Evolutionary conservation across 805 yeast genomes (phyloP), one percentile per base, ranked within the genome.

Genomic region (Ogataea minuta): DNA sequence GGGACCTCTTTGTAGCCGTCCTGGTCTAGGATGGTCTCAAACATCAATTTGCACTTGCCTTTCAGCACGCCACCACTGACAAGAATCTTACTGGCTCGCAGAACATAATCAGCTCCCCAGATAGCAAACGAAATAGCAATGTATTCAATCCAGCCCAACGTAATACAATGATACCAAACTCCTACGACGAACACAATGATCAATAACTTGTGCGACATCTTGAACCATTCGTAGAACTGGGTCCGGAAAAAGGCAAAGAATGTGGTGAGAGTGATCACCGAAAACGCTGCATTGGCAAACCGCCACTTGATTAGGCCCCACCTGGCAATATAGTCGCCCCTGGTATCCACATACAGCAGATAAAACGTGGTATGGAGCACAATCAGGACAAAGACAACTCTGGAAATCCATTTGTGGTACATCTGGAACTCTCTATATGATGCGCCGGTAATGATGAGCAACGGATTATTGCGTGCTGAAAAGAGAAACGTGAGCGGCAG

Each of bases 51-150:
- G 52, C 74, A 74, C 31, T 66, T 65, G 11, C 81, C 84, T 10
- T 64, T 56, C 16, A 78, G 74, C 16, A 72, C 56, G 19, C 74
- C 76, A 6, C 95, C 95, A 45, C 82, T 81, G 23, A 64, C 53
- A 10, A 72, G 37, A 2, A 86, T 59, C 39, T 87, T 71, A 1
- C 70, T 62, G 9, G 80, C 43, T 46, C 95, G 71, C 10, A 74
- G 52, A 0, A 77, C 44, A 39, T 90, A 66, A 54, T 88, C 95
- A 48, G 77, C 68, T 2, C 66, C 71, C 95, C 95, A 88, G 7
- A 87, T 67, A 0, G 77, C 81, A 43, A 77, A 70, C 7, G 80
- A 54, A 4, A 77, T 72, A 41, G 74, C 77, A 14, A 72, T 50
- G 63, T 71, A 76, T 40, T 68, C 72, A 49, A 70, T 68, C 71